phyloP scores from a whole-genome alignment of 1,284 basidiomycete genomes.

The Albatrellus sp. region DNA sequence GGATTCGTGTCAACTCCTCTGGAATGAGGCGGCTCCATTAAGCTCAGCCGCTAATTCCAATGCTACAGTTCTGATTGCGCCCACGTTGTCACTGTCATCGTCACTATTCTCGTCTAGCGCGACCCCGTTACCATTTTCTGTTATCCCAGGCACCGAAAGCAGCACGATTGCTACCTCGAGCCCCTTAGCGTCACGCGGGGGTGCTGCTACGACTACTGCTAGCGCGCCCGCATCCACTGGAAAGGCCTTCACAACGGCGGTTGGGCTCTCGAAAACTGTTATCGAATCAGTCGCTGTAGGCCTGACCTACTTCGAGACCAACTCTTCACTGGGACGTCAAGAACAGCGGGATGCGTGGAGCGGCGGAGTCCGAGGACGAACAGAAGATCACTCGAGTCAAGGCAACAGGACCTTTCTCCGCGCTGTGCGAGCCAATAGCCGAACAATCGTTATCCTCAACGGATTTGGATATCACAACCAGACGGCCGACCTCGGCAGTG shows the following conservation, averaged over 20 bases:
- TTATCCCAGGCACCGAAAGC: no score
- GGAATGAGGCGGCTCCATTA: conserved; percentile 23
- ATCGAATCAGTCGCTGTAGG: no score
- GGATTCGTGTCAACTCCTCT: conserved; percentile 40
- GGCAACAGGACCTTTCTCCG: neutral
- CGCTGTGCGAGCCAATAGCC: neutral
- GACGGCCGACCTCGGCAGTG: conserved; percentile 25
- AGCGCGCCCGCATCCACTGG: no score
- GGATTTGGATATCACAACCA: conserved; percentile 25
- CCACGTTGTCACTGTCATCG: neutral
- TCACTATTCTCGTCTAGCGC: neutral
- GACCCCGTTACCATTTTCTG: neutral
- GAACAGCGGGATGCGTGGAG: no score
- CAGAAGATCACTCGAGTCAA: no score
- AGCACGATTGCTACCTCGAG: no score
- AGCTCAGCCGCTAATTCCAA: conserved; percentile 3
- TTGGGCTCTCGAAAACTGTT: no score
- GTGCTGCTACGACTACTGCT: neutral
- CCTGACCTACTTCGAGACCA: no score
- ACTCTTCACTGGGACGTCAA: no score
- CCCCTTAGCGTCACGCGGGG: no score
- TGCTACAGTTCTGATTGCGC: neutral
- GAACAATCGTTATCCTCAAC: neutral
- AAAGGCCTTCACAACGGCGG: no score
- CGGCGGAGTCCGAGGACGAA: no score